Percentiles rank a stretch among this genome's conserved stretches.
These are phyloP conservation scores for Ustilago xerochloae DNA, from an alignment of 1,284 basidiomycete species.

Conservation along the genomic window DNA sequence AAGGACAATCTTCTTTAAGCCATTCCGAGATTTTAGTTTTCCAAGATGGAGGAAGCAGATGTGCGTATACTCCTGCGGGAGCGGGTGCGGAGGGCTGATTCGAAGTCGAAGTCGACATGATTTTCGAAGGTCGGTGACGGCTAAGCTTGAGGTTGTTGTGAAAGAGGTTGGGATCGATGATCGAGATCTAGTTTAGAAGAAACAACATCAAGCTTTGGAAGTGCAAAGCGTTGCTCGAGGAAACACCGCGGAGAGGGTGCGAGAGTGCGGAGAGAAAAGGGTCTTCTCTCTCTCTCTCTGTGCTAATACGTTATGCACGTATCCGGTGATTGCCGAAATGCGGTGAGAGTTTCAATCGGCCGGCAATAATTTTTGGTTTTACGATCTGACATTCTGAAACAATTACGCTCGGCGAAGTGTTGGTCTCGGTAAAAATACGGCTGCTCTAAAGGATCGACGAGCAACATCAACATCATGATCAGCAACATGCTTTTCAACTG, in stretches of 20 bases:
- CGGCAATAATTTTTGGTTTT: background rate
- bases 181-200: background rate
- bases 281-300: too few relatives aligned
- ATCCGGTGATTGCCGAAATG: conserved; percentile 15
- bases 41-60: conserved; percentile 64
- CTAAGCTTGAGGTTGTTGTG: background rate
- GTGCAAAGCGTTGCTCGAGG: background rate
- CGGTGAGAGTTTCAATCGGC: conserved; percentile 5
- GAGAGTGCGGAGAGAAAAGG: background rate
- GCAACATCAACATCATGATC: conserved; percentile 1
- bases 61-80: conserved; percentile 27
- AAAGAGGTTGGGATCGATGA: background rate
- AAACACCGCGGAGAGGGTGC: background rate
- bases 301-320: conserved; percentile 1
- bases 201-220: background rate
- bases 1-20: conserved; percentile 94
- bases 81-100: too few relatives aligned
- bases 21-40: conserved; percentile 81
- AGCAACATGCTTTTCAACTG: background rate
- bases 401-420: conserved; percentile 7
- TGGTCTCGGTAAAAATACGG: conserved; percentile 5
- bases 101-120: conserved; percentile 25
- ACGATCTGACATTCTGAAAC: conserved; percentile 9
- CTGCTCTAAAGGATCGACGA: conserved; percentile 10
- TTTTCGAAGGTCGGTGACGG: background rate